Conservation (phyloP, 306 rosid genomes). For the Castanea mollissima region DNA sequence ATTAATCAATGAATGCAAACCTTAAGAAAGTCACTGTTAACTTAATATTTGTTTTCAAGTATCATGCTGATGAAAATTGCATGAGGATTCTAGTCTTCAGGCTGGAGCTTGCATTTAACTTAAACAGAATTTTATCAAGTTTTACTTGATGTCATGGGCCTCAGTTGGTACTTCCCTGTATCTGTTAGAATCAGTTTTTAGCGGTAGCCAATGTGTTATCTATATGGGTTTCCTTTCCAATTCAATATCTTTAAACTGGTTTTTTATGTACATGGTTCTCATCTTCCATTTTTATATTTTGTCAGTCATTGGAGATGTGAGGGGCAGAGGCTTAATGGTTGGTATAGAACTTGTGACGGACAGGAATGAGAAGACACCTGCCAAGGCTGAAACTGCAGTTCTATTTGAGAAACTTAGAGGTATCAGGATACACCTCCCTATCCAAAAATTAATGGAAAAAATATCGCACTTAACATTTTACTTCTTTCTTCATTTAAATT, state of each 20-base stretch:
- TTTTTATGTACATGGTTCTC: background rate
- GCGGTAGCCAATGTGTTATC: background rate
- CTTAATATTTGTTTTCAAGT: background rate
- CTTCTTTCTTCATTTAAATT: background rate
- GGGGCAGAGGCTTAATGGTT: constrained; percentile 87
- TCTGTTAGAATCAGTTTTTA: background rate
- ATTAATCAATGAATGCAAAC: background rate
- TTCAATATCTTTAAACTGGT: background rate
- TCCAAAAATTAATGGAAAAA: background rate
- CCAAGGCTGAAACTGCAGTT: constrained; percentile 74
- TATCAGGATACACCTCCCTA: constrained; percentile 8
- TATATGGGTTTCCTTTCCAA: background rate
- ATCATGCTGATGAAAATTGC: background rate
- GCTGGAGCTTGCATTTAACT: background rate
- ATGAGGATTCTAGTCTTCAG: background rate
- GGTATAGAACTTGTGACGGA: constrained; percentile 76
- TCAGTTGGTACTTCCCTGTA: background rate
- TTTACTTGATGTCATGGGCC: background rate
- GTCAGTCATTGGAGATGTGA: constrained; percentile 82
- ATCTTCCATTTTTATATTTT: constrained; percentile 12
- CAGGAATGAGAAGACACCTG: constrained; percentile 62
- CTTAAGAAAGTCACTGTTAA: background rate
- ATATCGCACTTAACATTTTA: background rate
- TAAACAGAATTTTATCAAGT: background rate
- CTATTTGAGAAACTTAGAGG: constrained; percentile 86